Percentiles rank a stretch among this genome's conserved stretches.
phyloP scores from a whole-genome alignment of 306 rosid genomes.

The Vigna angularis region DNA sequence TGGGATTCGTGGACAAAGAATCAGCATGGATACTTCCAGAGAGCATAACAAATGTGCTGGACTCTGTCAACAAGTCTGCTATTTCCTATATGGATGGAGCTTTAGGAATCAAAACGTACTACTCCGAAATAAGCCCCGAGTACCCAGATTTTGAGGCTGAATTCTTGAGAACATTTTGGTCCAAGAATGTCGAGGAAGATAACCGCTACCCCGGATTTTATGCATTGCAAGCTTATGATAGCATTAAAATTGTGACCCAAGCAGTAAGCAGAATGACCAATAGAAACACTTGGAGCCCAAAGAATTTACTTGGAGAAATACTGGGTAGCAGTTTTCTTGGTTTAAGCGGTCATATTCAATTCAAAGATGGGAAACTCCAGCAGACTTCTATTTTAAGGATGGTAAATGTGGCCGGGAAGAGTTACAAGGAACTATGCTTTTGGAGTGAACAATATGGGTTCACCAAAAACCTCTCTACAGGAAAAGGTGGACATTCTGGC shows the following conservation, averaged over 20 bases:
- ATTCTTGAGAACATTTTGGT: constrained; percentile 48
- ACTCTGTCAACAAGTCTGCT: constrained; percentile 44
- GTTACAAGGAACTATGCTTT: constrained; percentile 58
- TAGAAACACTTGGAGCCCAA: constrained; percentile 21
- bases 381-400: constrained; percentile 52
- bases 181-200: constrained; percentile 52
- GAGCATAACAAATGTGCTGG: constrained; percentile 56
- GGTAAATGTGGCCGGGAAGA: constrained; percentile 59
- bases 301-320: constrained; percentile 32
- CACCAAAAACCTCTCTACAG: constrained; percentile 6
- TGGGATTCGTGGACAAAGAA: constrained; percentile 61
- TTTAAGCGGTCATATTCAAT: constrained; percentile 65
- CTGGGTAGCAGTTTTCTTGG: constrained; percentile 52
- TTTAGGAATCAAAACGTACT: constrained; percentile 68
- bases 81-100: constrained; percentile 65
- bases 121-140: constrained; percentile 42
- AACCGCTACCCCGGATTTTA: constrained; percentile 59
- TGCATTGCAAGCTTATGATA: constrained; percentile 74
- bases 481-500: constrained; percentile 21
- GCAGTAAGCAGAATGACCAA: constrained; percentile 45
- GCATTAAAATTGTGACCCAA: constrained; percentile 53
- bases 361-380: constrained; percentile 50
- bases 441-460: constrained; percentile 61
- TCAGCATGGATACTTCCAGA: constrained; percentile 77
- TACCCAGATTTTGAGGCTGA: constrained; percentile 47